Base-by-base conservation (phyloP, 2,329 filamentous ascomycete genomes). In the Colletotrichum liaoningense region DNA sequence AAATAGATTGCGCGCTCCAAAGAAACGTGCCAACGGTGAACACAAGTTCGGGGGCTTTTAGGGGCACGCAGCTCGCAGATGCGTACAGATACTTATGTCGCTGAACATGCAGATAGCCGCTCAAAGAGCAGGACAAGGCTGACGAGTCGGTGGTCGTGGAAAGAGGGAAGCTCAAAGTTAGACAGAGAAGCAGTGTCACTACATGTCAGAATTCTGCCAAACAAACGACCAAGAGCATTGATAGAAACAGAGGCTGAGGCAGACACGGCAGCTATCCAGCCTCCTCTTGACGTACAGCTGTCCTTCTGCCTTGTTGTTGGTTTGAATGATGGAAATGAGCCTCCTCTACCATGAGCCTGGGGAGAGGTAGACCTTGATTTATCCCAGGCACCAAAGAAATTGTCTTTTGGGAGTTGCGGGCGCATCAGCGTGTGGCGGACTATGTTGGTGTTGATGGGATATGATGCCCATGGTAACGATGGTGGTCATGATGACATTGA, bases 401-500 rank as follows among this genome's bases (percentile, higher is more conserved):
- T 11, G 55, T 56, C 56, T 46, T 62, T 71, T 57, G 66, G 67
- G 14, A 56, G 55, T 62, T 38, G 60, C n/a, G 55, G 56, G 33
- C 71, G 67, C 56, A 73, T 66, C 59, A 56, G 60, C 60, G 67
- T 73, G 67, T 60, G 42, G 54, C 49, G 56, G 35, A 63, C 55
- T 14, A 30, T 42, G 67, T 52, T n/a, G 42, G 52, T 35, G 54
- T 19, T 69, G 70, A 33, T 42, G 42, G 58, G 26, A 58, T 30
- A 42, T 30, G 59, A 52, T 49, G 35, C 22, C 49, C 63, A 38
- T 59, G 63, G 38, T 66, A 54, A 12, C 46, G 54, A 49, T 49
- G 7, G 1, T 49, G n/a, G 11, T 62, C 4, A 42, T 63, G 46
- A 30, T 35, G 52, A 33, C 26, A 59, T 19, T 42, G 42, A 38